Percentiles rank a stretch among this genome's conserved stretches.
phyloP scores from a whole-genome alignment of 352 stramenopile species.

The Pythium rhizo-oryzae region DNA sequence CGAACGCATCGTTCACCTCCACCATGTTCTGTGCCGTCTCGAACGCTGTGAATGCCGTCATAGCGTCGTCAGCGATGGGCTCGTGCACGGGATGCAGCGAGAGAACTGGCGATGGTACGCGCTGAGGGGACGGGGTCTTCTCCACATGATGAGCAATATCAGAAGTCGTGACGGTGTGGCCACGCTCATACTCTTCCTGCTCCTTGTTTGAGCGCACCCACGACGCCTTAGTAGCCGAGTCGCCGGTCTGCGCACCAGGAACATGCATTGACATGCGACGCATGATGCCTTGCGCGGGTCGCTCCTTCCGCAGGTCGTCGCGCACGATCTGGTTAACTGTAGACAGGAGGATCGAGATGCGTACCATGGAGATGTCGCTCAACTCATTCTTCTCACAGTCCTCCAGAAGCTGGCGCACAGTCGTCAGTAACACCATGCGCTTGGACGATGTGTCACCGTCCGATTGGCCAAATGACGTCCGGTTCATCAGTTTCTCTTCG shows the following conservation, averaged over 20 bases:
- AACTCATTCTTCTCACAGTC: conserved; percentile 63
- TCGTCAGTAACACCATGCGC: conserved; percentile 48
- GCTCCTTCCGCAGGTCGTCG: conserved; percentile 58
- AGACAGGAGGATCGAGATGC: conserved; percentile 64
- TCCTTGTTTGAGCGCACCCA: conserved; percentile 47
- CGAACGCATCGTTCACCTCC: conserved; percentile 58
- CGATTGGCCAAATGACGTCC: conserved; percentile 13
- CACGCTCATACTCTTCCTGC: conserved; percentile 39
- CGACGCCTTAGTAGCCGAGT: conserved; percentile 17
- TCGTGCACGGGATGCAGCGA: conserved; percentile 42
- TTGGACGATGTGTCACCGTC: conserved; percentile 20
- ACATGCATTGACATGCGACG: conserved; percentile 42
- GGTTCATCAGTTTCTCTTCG: conserved; percentile 18
- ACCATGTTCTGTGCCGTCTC: conserved; percentile 65
- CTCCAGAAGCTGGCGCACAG: conserved; percentile 53
- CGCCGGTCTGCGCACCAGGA: not conserved
- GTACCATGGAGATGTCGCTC: conserved; percentile 61
- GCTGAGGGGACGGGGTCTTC: not conserved
- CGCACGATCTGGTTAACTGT: conserved; percentile 72
- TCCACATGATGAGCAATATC: conserved; percentile 27
- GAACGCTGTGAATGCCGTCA: conserved; percentile 58
- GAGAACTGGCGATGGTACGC: conserved; percentile 29
- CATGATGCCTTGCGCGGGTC: conserved; percentile 40
- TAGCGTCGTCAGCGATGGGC: conserved; percentile 41
- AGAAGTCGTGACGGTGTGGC: conserved; percentile 29